phyloP scores from a whole-genome alignment of 495 filamentous ascomycete genomes.

The Daldinia caldariorum region DNA sequence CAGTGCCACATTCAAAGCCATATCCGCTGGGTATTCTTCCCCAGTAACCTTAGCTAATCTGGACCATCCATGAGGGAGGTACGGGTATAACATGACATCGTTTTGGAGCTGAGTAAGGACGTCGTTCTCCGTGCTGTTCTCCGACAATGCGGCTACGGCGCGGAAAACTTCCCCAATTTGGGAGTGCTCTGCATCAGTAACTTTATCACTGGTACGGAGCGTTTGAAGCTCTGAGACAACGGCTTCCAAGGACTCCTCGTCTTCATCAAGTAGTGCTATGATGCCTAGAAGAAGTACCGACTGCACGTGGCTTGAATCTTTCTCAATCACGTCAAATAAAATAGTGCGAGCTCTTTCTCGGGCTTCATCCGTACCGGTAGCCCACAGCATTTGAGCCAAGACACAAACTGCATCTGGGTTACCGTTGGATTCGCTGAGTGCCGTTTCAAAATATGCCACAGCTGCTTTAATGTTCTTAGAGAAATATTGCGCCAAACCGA shows the following conservation, averaged over 20 bases:
- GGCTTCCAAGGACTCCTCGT: conserved; percentile 80
- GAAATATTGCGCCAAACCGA: conserved; percentile 84
- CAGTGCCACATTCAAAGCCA: conserved; percentile 82
- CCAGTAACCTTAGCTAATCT: conserved; percentile 64
- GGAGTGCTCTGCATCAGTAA: conserved; percentile 56
- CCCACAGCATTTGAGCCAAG: conserved; percentile 91
- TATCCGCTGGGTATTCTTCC: conserved; percentile 72
- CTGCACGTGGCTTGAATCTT: conserved; percentile 75
- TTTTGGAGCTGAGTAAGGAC: conserved; percentile 66
- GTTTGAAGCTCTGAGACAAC: conserved; percentile 79
- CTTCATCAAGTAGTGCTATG: conserved; percentile 81
- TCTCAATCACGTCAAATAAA: conserved; percentile 79
- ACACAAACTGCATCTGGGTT: conserved; percentile 89
- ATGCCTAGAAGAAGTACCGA: conserved; percentile 82
- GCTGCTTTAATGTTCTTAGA: conserved; percentile 68
- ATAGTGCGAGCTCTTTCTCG: conserved; percentile 79
- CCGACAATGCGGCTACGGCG: conserved; percentile 53
- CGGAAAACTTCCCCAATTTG: conserved; percentile 59
- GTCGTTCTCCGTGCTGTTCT: conserved; percentile 46
- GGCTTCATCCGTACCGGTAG: conserved; percentile 80
- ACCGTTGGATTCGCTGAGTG: conserved; percentile 78
- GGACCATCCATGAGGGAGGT: conserved; percentile 79
- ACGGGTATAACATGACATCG: conserved; percentile 81
- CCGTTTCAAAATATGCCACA: conserved; percentile 81
- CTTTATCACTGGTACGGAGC: conserved; percentile 69